Base-by-base conservation (phyloP, 1,284 basidiomycete species). In the Irpex sp. region DNA sequence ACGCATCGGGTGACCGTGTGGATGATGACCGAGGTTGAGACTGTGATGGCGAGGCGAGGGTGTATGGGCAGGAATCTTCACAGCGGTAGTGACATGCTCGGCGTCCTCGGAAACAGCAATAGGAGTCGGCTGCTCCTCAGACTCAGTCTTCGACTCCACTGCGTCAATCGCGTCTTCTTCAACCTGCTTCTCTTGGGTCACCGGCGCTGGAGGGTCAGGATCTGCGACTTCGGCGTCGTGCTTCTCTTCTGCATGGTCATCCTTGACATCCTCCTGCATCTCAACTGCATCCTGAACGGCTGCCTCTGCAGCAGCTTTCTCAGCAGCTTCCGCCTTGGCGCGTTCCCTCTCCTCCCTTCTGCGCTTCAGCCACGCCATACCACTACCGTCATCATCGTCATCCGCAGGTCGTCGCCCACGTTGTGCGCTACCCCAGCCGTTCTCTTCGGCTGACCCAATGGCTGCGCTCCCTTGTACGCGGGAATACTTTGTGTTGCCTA, bases 381-480 rank as follows among this genome's bases (percentile, higher is more conserved):
- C 90, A 68, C 85, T 86, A 1, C 89, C 90, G 66, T 92, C 90
- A 64, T 90, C 86, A 1, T 76, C 77, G 0, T 83, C 84, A n/a
- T 36, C 65, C 69, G 19, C 63, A 70, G 36, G 64, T 58, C 19
- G 63, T 11, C 69, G 39, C 61, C 61, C 51, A 66, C 69, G 61
- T 66, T 69, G 39, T 69, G 70, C 65, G 21, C 53, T 62, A 37
- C 57, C 15, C 61, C 61, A 65, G 19, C 46, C 57, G n/a, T 26
- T 43, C 54, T 51, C 60, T 19, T 43, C 58, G 8, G 56, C 26
- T 36, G 67, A 74, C 37, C 67, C 59, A n/a, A 61, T 15, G 1
- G 65, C 61, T 13, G 63, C 60, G 19, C 37, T 60, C 31, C 63
- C 63, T 36, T 35, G 47, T 33, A 61, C 60, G 62, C 61, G 54